These are phyloP conservation scores for Suillus subalutaceus DNA, from an alignment of 768 basidiomycete genomes.

Conservation along the genomic window DNA sequence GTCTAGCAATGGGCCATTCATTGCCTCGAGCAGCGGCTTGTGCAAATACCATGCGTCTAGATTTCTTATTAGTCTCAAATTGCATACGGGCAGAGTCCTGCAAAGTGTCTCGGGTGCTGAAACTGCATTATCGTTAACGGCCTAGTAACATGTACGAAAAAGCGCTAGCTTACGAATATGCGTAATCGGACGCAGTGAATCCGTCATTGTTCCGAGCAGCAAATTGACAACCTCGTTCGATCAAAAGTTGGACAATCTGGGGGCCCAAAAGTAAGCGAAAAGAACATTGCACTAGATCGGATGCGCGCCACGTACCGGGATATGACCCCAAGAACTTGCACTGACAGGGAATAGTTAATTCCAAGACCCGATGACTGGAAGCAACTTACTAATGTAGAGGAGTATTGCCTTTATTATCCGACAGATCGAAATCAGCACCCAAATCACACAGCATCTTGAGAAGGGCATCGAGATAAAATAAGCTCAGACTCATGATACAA, in stretches of 20 bases:
- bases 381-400: slow-evolving; percentile 85
- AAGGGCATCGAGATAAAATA: slow-evolving; percentile 20
- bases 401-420: slow-evolving; percentile 92
- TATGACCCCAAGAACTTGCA: slow-evolving; percentile 87
- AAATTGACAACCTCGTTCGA: slow-evolving; percentile 88
- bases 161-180: slow-evolving; percentile 48
- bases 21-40: slow-evolving; percentile 71
- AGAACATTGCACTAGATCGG: slow-evolving; percentile 9
- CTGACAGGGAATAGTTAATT: slow-evolving; percentile 40
- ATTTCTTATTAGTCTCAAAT: slow-evolving; percentile 79
- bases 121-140: slow-evolving; percentile 43
- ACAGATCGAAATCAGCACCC: slow-evolving; percentile 85
- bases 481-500: slow-evolving; percentile 11
- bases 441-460: slow-evolving; percentile 87
- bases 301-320: slow-evolving; percentile 55
- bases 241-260: slow-evolving; percentile 81
- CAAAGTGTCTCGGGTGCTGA: slow-evolving; percentile 73
- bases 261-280: slow-evolving; percentile 17
- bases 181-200: slow-evolving; percentile 91
- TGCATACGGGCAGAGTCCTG: slow-evolving; percentile 81
- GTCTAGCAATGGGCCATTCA: slow-evolving; percentile 54
- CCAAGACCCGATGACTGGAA: slow-evolving; percentile 8
- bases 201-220: slow-evolving; percentile 86
- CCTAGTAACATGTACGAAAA: background rate
- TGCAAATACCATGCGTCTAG: slow-evolving; percentile 68